Evolutionary conservation across 208 protist genomes (phyloP).

Genomic region (Entamoeba histolytica): DNA sequence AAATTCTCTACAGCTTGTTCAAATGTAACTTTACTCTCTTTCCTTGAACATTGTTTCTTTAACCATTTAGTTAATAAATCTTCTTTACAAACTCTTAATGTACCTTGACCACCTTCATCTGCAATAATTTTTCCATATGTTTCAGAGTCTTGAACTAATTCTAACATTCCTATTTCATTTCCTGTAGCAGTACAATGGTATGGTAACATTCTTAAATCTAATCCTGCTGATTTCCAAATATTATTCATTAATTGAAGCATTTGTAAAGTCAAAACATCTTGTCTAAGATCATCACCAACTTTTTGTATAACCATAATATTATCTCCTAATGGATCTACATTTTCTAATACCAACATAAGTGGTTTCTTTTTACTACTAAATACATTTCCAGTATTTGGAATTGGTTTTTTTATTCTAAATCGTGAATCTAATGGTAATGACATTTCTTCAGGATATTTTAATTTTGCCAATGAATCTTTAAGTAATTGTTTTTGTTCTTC

Average conservation of each 20-base stretch:
- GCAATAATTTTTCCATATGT: constrained; percentile 35
- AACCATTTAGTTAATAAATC: neutral
- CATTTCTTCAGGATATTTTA: neutral
- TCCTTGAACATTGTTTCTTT: neutral
- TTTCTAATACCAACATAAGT: neutral
- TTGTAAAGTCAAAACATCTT: constrained; percentile 47
- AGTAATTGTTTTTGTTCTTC: neutral
- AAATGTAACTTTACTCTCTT: neutral
- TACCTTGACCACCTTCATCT: neutral
- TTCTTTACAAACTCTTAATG: neutral
- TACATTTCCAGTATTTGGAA: neutral
- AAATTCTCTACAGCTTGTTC: constrained; percentile 45
- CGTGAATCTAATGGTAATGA: neutral
- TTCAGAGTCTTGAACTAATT: constrained; percentile 41
- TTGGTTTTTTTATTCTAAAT: neutral
- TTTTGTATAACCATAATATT: neutral
- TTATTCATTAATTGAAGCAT: constrained; percentile 38
- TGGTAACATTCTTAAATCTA: constrained; percentile 30
- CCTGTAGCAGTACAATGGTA: constrained; percentile 47
- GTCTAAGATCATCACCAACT: constrained; percentile 41
- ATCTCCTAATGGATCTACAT: neutral
- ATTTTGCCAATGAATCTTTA: neutral
- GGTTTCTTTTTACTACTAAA: neutral
- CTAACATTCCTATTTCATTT: constrained; percentile 42
- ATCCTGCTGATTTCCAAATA: constrained; percentile 27